phyloP scores from a whole-genome alignment of 139 green algal species.

The Picochlorum sp. region DNA sequence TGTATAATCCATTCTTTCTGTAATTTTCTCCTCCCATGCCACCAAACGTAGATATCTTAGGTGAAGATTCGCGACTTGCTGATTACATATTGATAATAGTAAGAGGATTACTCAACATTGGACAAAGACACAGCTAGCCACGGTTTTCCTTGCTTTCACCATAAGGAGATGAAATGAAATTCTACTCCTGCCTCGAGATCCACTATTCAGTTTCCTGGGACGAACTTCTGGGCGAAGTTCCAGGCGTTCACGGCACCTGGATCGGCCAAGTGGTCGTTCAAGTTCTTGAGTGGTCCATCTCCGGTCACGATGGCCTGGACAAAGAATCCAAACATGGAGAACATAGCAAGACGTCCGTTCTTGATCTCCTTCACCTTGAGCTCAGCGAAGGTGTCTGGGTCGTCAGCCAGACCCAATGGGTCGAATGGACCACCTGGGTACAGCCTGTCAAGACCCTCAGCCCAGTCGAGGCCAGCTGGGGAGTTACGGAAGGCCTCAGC shows the following conservation, averaged over 20 bases:
- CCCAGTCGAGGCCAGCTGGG: constrained; percentile 39
- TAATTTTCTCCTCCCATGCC: no score
- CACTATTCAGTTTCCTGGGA: constrained; percentile 1
- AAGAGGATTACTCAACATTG: no score
- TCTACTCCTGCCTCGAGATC: neutral
- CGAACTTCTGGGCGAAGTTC: constrained; percentile 32
- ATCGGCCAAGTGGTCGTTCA: constrained; percentile 66
- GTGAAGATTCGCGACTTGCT: no score
- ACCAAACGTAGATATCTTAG: no score
- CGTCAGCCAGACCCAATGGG: constrained; percentile 62
- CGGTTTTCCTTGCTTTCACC: no score
- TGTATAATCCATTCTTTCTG: no score
- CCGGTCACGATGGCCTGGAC: constrained; percentile 43
- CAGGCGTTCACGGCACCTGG: constrained; percentile 66
- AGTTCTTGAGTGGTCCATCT: constrained; percentile 58
- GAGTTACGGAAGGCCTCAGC: constrained; percentile 37
- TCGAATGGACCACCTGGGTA: constrained; percentile 62
- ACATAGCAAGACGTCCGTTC: constrained; percentile 64
- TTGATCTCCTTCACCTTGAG: constrained; percentile 67
- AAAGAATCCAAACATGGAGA: constrained; percentile 53
- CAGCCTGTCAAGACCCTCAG: constrained; percentile 45
- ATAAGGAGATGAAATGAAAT: neutral
- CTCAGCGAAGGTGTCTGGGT: constrained; percentile 63
- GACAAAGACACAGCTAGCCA: no score
- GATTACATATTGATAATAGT: no score